Evolutionary conservation across 495 filamentous ascomycete genomes (phyloP).

Genomic region (Neurospora sp.): DNA sequence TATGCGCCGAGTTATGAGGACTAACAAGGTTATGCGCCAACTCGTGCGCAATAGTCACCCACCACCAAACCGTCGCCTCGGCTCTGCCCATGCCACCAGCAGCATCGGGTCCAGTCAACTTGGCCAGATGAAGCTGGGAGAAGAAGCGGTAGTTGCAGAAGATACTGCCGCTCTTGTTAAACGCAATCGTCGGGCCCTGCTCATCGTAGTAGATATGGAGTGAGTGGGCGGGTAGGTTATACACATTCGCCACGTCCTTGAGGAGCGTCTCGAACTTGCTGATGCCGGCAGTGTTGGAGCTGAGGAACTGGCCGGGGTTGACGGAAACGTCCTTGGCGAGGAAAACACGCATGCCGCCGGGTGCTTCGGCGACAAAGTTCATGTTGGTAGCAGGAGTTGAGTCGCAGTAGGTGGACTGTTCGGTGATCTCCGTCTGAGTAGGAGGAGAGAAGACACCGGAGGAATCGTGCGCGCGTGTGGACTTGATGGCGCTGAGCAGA

Average conservation of each 20-base stretch:
- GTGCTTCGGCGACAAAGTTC: constrained; percentile 57
- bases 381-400: constrained; percentile 71
- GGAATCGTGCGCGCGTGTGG: constrained; percentile 71
- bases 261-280: constrained; percentile 63
- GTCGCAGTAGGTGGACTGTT: constrained; percentile 86
- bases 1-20: constrained; percentile 72
- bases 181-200: constrained; percentile 73
- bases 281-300: constrained; percentile 50
- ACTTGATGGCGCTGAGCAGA: constrained; percentile 70
- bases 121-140: constrained; percentile 57
- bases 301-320: constrained; percentile 47
- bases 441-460: constrained; percentile 59
- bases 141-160: constrained; percentile 95
- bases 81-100: constrained; percentile 30
- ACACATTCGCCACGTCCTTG: constrained; percentile 57
- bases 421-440: constrained; percentile 62
- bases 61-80: constrained; percentile 81
- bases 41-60: constrained; percentile 84
- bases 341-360: constrained; percentile 64
- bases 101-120: constrained; percentile 11
- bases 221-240: constrained; percentile 47
- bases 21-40: constrained; percentile 84
- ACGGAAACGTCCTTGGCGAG: constrained; percentile 44
- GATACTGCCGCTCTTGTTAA: constrained; percentile 75
- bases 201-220: constrained; percentile 86